Evolutionary conservation across 805 yeast species (phyloP).

Genomic region (Lipomyces sp.): DNA sequence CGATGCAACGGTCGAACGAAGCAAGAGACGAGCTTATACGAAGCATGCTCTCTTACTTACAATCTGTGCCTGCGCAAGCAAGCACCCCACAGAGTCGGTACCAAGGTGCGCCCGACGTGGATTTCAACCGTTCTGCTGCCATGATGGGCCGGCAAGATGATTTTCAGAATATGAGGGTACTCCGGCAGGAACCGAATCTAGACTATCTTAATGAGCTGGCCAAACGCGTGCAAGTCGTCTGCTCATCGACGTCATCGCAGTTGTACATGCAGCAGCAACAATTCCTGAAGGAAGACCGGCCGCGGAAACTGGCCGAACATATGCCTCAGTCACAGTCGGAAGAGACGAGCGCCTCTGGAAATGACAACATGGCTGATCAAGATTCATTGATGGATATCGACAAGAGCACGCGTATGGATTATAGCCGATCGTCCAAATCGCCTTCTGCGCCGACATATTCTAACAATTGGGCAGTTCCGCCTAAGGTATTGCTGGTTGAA

Average conservation of each 20-base stretch:
- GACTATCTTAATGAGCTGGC: conserved; percentile 33
- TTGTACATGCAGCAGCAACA: conserved; percentile 37
- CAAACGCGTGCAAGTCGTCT: conserved; percentile 34
- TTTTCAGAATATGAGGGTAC: conserved; percentile 15
- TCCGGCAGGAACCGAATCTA: conserved; percentile 26
- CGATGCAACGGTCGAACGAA: conserved; percentile 39
- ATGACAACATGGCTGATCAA: conserved; percentile 22
- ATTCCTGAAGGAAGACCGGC: conserved; percentile 30
- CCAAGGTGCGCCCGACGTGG: conserved; percentile 28
- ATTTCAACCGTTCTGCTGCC: conserved; percentile 25
- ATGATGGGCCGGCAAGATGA: conserved; percentile 27
- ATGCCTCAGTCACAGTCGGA: conserved; percentile 10
- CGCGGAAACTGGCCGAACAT: conserved; percentile 26
- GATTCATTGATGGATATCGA: conserved; percentile 28
- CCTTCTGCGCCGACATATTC: conserved; percentile 28
- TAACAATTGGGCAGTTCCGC: conserved; percentile 47
- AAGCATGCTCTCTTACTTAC: conserved; percentile 30
- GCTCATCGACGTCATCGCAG: conserved; percentile 35
- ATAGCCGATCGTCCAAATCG: conserved; percentile 29
- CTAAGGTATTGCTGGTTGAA: conserved; percentile 59
- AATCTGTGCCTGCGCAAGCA: conserved; percentile 13
- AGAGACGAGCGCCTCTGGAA: conserved; percentile 11
- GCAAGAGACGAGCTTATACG: conserved; percentile 38
- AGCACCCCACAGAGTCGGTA: conserved; percentile 11
- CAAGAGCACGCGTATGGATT: conserved; percentile 17